These are phyloP conservation scores for Ambrosiella xylebori DNA, from an alignment of 2,329 filamentous ascomycete genomes.

Conservation along the genomic window DNA sequence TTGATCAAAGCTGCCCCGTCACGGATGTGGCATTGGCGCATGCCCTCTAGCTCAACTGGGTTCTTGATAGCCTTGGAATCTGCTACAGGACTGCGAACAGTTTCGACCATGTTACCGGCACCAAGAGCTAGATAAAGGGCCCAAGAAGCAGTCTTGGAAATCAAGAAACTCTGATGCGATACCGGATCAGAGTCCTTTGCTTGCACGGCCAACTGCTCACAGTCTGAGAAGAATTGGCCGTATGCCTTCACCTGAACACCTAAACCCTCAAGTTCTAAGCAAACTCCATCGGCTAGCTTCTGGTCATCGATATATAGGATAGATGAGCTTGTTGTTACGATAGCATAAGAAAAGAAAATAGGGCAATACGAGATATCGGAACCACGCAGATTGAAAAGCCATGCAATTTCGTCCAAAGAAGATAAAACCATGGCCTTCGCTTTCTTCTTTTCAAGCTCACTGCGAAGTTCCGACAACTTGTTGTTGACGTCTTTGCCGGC, in stretches of 20 bases:
- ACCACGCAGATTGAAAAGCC: conserved; percentile 94
- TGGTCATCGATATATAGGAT: conserved; percentile 71
- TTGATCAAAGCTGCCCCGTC: conserved; percentile 82
- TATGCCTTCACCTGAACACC: conserved; percentile 68
- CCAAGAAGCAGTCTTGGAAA: conserved; percentile 87
- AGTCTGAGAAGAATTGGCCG: conserved; percentile 60
- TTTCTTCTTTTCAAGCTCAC: conserved; percentile 82
- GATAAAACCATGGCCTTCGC: conserved; percentile 76
- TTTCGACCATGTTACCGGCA: conserved; percentile 70
- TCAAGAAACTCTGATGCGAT: conserved; percentile 49
- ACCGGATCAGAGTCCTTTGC: conserved; percentile 20
- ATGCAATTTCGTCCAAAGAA: conserved; percentile 91
- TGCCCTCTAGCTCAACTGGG: conserved; percentile 70
- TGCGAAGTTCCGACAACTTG: conserved; percentile 75
- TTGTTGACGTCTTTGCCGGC: conserved; percentile 66
- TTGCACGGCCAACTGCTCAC: conserved; percentile 41
- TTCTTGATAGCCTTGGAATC: conserved; percentile 95
- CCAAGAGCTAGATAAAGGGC: conserved; percentile 74
- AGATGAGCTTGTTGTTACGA: conserved; percentile 59
- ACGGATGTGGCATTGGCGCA: conserved; percentile 84
- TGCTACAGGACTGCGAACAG: conserved; percentile 68
- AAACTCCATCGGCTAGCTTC: conserved; percentile 55
- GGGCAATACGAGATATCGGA: conserved; percentile 96
- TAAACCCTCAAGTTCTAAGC: conserved; percentile 49
- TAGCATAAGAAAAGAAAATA: conserved; percentile 93